Conservation (phyloP, 129 eudicot species). For the Mikania micrantha region DNA sequence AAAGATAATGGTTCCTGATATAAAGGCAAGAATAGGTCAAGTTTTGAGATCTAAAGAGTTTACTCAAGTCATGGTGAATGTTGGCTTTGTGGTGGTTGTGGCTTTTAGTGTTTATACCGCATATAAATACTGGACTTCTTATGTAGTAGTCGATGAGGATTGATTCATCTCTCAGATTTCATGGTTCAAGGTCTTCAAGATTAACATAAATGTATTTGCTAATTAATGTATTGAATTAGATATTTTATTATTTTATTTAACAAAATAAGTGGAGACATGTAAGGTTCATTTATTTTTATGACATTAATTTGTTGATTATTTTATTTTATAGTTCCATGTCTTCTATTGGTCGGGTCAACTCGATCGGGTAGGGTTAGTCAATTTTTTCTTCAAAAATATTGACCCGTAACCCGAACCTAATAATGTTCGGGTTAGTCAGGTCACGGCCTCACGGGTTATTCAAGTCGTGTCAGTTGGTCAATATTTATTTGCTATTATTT, state of each 20-base stretch:
- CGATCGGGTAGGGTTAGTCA: too few relatives aligned
- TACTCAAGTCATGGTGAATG: conserved; percentile 18
- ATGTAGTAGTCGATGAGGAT: conserved; percentile 17
- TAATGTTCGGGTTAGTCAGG: too few relatives aligned
- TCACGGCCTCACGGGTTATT: too few relatives aligned
- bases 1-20: neutral
- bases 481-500: too few relatives aligned
- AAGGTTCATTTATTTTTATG: neutral
- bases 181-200: neutral
- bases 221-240: conserved; percentile 3
- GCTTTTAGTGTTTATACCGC: conserved; percentile 31
- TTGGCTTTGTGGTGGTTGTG: conserved; percentile 29
- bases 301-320: too few relatives aligned
- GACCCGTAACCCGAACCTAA: too few relatives aligned
- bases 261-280: conserved; percentile 9
- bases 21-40: neutral
- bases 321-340: too few relatives aligned
- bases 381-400: too few relatives aligned
- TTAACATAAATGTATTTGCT: neutral
- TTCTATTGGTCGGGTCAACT: too few relatives aligned
- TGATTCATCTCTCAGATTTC: neutral
- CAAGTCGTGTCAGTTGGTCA: too few relatives aligned
- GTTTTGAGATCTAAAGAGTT: conserved; percentile 16
- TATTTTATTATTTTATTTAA: too few relatives aligned
- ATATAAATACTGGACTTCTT: conserved; percentile 28